A percentile compares a stretch with the other conserved stretches of the same genome.
Conservation (phyloP, 495 filamentous ascomycete species). For the Xylona heveae region DNA sequence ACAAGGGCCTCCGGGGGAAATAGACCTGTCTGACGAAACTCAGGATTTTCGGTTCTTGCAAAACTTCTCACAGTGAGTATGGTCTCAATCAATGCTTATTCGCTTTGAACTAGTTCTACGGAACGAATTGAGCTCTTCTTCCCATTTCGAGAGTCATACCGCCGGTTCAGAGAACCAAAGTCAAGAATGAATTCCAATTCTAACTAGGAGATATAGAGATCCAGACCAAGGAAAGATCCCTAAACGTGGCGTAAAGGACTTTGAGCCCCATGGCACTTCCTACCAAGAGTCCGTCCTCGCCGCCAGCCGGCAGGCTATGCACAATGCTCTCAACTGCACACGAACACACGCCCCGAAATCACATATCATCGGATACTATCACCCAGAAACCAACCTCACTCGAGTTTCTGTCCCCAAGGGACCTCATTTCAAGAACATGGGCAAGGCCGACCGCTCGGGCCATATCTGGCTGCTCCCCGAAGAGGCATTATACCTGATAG, state of each 20-base stretch:
- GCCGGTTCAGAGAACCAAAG: too few species aligned
- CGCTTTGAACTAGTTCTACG: slow-evolving; percentile 8
- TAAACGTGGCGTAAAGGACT: slow-evolving; percentile 84
- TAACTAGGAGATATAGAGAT: too few species aligned
- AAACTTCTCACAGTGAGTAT: slow-evolving; percentile 28
- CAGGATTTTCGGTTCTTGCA: slow-evolving; percentile 73
- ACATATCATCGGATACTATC: slow-evolving; percentile 32
- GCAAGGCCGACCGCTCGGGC: slow-evolving; percentile 30
- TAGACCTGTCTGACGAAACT: slow-evolving; percentile 56
- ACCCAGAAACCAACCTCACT: slow-evolving; percentile 18
- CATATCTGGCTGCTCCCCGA: slow-evolving; percentile 74
- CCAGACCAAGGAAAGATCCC: too few species aligned
- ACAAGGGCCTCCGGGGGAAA: slow-evolving; percentile 19
- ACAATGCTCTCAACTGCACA: slow-evolving; percentile 56
- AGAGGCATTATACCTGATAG: slow-evolving; percentile 73
- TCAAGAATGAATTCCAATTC: too few species aligned
- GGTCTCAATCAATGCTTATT: slow-evolving; percentile 13
- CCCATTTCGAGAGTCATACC: too few species aligned
- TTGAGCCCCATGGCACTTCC: slow-evolving; percentile 74
- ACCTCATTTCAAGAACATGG: slow-evolving; percentile 32
- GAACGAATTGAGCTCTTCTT: not conserved
- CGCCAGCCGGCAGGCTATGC: slow-evolving; percentile 73
- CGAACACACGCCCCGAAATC: slow-evolving; percentile 36
- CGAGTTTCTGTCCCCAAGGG: slow-evolving; percentile 27
- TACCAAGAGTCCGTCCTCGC: slow-evolving; percentile 56